Conservation (phyloP, 768 basidiomycete species). For the Sistotremastrum suecicum region DNA sequence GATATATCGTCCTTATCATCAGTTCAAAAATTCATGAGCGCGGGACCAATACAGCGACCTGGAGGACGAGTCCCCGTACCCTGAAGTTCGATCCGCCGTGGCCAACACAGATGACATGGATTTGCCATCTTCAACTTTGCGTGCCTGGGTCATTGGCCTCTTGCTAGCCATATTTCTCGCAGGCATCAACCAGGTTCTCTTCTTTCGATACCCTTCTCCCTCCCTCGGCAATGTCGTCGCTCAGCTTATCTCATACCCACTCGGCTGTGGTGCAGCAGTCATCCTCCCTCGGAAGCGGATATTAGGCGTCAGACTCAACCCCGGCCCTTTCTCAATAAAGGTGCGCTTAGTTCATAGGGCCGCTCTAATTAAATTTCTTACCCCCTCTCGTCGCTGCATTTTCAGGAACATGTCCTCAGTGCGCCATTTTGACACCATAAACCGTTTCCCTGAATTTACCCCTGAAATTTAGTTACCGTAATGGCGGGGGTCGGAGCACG, state of each 20-base stretch:
- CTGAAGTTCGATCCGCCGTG: conserved; percentile 38
- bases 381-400: too few species aligned
- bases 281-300: conserved; percentile 4
- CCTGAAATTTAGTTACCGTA: not conserved
- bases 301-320: conserved; percentile 17
- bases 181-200: conserved; percentile 8
- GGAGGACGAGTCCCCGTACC: conserved; percentile 37
- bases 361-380: too few species aligned
- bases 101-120: conserved; percentile 32
- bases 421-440: too few species aligned
- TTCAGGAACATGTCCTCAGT: too few species aligned
- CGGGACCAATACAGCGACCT: not conserved
- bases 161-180: conserved; percentile 6
- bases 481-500: not conserved
- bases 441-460: not conserved
- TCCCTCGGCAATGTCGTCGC: conserved; percentile 15
- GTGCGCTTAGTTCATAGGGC: conserved; percentile 8
- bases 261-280: conserved; percentile 9
- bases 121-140: conserved; percentile 23
- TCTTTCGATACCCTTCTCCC: conserved; percentile 14
- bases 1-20: not conserved
- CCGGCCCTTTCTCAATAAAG: conserved; percentile 17
- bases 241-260: conserved; percentile 18
- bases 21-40: not conserved
- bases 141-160: conserved; percentile 24